phyloP scores from a whole-genome alignment of 2,329 filamentous ascomycete genomes.

The Thyridium curvatum region DNA sequence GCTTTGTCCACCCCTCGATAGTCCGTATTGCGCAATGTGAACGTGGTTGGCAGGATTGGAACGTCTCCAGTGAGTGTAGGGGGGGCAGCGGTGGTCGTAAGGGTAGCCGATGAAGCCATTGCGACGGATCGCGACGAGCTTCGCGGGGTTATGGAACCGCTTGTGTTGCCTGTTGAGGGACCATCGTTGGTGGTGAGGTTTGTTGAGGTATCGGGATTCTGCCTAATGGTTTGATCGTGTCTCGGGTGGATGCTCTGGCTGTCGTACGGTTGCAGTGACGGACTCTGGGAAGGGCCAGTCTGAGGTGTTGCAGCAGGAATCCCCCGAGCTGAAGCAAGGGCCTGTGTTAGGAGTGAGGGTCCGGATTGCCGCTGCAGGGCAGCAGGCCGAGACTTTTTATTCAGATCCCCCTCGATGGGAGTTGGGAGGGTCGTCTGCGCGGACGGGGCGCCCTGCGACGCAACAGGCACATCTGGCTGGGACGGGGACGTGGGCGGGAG shows the following conservation, averaged over 20 bases:
- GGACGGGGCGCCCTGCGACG: no score
- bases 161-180: conserved; percentile 23
- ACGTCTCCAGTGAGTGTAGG: conserved; percentile 11
- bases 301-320: conserved; percentile 25
- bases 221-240: conserved; percentile 14
- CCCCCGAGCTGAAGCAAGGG: conserved; percentile 52
- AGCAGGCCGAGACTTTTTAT: conserved; percentile 42
- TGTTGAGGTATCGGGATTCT: conserved; percentile 8
- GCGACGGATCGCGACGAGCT: conserved; percentile 18
- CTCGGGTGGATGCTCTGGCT: conserved; percentile 10
- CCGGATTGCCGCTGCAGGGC: conserved; percentile 37
- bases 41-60: no score
- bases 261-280: conserved; percentile 5
- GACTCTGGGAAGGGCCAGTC: conserved; percentile 12
- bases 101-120: conserved; percentile 12
- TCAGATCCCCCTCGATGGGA: conserved; percentile 27
- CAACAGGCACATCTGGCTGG: conserved; percentile 2
- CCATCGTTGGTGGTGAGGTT: conserved; percentile 22
- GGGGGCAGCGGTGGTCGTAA: conserved; percentile 31
- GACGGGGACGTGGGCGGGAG: conserved; percentile 3
- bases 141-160: conserved; percentile 29
- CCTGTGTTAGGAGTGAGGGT: conserved; percentile 50
- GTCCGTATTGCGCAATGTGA: background rate
- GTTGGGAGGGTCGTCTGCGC: conserved; percentile 9
- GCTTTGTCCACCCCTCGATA: conserved; percentile 1